phyloP scores from a whole-genome alignment of 345 rosid genomes.

The Salix exigua region DNA sequence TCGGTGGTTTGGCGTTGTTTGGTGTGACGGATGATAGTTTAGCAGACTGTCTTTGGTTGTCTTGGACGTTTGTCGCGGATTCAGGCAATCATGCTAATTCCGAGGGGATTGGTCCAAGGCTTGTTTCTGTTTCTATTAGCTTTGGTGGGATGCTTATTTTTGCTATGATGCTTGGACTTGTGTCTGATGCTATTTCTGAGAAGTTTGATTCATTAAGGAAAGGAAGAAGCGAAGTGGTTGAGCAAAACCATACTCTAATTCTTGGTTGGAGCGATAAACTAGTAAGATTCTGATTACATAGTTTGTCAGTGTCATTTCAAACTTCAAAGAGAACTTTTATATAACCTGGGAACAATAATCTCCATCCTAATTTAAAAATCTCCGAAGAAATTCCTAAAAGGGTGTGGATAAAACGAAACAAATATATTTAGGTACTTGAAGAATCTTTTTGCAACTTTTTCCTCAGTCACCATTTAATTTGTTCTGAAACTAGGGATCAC shows the following conservation, averaged over 20 bases:
- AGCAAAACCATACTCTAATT: slow-evolving; percentile 64
- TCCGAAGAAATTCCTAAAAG: background rate
- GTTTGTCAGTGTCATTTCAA: background rate
- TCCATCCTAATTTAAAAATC: background rate
- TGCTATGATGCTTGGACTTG: slow-evolving; percentile 82
- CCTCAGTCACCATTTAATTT: slow-evolving; percentile 6
- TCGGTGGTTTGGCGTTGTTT: slow-evolving; percentile 66
- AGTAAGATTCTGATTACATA: slow-evolving; percentile 40
- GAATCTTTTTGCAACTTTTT: slow-evolving; percentile 1
- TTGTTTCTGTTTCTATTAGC: slow-evolving; percentile 69
- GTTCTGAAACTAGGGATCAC: slow-evolving; percentile 49
- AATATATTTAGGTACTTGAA: background rate
- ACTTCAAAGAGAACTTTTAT: background rate
- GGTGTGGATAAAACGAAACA: too few species aligned
- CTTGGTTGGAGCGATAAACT: slow-evolving; percentile 86
- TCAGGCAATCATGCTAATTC: slow-evolving; percentile 69
- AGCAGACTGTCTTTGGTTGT: slow-evolving; percentile 69
- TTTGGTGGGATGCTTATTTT: slow-evolving; percentile 82
- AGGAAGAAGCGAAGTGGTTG: slow-evolving; percentile 67
- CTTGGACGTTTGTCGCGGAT: slow-evolving; percentile 68
- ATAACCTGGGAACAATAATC: background rate
- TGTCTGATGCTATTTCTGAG: slow-evolving; percentile 72
- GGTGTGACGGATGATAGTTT: slow-evolving; percentile 57
- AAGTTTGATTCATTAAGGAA: slow-evolving; percentile 69
- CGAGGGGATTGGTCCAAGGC: slow-evolving; percentile 60